A percentile compares a stretch with the other conserved stretches of the same genome.
phyloP scores from a whole-genome alignment of 164 flowering plant species.

The Tetrastigma voinierianum region DNA sequence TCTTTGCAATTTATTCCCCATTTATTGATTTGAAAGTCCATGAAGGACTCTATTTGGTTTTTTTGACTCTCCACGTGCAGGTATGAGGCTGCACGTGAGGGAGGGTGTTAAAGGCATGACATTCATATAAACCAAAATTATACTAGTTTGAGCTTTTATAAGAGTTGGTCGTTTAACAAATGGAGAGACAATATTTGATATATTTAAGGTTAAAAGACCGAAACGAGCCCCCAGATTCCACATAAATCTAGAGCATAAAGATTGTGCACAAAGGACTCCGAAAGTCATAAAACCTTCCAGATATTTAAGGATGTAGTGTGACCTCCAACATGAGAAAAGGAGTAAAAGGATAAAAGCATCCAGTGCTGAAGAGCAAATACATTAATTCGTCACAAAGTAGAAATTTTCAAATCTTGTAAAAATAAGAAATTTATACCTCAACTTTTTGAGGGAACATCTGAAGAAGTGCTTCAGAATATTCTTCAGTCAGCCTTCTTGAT shows the following conservation, averaged over 20 bases:
- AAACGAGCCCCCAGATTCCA: neutral
- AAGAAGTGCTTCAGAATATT: constrained; percentile 86
- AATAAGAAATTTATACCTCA: constrained; percentile 32
- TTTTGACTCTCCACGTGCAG: too few relatives aligned
- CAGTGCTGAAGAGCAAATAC: constrained; percentile 8
- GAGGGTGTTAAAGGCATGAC: too few relatives aligned
- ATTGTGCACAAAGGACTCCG: neutral
- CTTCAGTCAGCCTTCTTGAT: constrained; percentile 86
- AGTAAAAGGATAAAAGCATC: neutral
- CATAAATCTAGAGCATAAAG: neutral
- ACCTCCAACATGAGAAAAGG: too few relatives aligned
- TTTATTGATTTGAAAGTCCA: too few relatives aligned
- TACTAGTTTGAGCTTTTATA: too few relatives aligned
- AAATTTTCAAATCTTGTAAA: neutral
- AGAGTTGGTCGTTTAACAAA: too few relatives aligned
- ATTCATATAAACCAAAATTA: too few relatives aligned
- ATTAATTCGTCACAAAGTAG: constrained; percentile 7
- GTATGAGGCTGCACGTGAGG: too few relatives aligned
- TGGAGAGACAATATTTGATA: too few relatives aligned
- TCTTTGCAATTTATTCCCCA: too few relatives aligned
- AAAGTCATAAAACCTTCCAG: neutral
- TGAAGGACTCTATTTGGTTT: too few relatives aligned
- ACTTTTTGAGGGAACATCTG: constrained; percentile 79
- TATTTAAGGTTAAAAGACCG: too few relatives aligned
- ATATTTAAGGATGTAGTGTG: neutral